These are phyloP conservation scores for Lyophyllum shimeji DNA, from an alignment of 768 basidiomycete genomes.

Conservation along the genomic window DNA sequence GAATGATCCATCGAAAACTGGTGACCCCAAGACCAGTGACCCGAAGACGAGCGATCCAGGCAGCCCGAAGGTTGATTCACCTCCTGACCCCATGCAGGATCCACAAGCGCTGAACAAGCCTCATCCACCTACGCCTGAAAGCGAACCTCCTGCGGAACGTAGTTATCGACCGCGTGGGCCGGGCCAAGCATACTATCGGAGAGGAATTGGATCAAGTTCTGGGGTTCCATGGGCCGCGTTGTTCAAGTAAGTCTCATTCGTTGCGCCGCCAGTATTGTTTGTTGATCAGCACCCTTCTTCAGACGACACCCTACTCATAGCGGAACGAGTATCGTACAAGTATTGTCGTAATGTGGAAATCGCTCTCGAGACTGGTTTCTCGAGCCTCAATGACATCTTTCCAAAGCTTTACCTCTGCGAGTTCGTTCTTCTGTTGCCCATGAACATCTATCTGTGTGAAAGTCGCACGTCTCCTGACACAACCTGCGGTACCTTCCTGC, in stretches of 20 bases:
- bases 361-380: conserved; percentile 12
- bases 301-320: conserved; percentile 6
- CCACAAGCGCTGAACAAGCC: background rate
- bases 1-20: background rate
- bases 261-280: background rate
- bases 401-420: too few species aligned
- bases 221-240: background rate
- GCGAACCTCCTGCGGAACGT: background rate
- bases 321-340: conserved; percentile 4
- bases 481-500: too few species aligned
- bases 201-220: conserved; percentile 1
- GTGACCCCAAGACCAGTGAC: background rate
- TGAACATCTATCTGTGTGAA: too few species aligned
- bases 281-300: background rate
- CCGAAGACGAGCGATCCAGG: background rate
- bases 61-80: background rate
- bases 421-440: too few species aligned
- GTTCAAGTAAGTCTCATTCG: conserved; percentile 5
- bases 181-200: conserved; percentile 5
- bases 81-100: background rate
- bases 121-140: background rate
- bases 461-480: too few species aligned
- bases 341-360: conserved; percentile 7
- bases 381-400: conserved; percentile 1
- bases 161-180: conserved; percentile 11